Evolutionary conservation across 2,329 filamentous ascomycete genomes (phyloP).

Genomic region (Fusarium succisae): DNA sequence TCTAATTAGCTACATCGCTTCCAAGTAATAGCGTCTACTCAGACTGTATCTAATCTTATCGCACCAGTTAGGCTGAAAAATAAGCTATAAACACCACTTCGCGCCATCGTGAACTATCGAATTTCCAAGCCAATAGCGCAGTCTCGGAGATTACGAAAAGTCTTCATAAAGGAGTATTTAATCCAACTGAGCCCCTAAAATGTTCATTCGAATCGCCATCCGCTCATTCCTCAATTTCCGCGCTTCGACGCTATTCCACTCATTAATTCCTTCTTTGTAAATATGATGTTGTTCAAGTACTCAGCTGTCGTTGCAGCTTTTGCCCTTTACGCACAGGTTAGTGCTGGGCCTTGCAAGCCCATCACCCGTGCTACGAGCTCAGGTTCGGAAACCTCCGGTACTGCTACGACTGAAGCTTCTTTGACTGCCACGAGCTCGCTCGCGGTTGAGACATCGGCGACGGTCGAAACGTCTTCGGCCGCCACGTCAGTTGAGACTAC

Average conservation of each 20-base stretch:
- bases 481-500: slow-evolving; percentile 12
- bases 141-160: neutral
- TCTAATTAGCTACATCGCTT: accelerated
- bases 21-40: neutral
- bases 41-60: neutral
- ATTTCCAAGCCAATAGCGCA: neutral
- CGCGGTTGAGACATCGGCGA: neutral
- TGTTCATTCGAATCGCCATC: neutral
- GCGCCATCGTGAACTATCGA: neutral
- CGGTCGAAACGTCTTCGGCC: neutral
- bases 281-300: slow-evolving; percentile 7
- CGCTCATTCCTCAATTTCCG: neutral
- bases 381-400: accelerated
- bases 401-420: neutral
- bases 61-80: neutral
- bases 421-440: neutral
- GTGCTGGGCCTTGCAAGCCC: neutral
- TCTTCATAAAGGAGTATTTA: neutral
- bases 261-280: neutral
- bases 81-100: neutral
- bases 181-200: accelerated
- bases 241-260: neutral
- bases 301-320: neutral
- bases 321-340: neutral
- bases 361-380: neutral